Conservation (phyloP, 768 basidiomycete species). For the button mushroom (Agaricus bisporus) region DNA sequence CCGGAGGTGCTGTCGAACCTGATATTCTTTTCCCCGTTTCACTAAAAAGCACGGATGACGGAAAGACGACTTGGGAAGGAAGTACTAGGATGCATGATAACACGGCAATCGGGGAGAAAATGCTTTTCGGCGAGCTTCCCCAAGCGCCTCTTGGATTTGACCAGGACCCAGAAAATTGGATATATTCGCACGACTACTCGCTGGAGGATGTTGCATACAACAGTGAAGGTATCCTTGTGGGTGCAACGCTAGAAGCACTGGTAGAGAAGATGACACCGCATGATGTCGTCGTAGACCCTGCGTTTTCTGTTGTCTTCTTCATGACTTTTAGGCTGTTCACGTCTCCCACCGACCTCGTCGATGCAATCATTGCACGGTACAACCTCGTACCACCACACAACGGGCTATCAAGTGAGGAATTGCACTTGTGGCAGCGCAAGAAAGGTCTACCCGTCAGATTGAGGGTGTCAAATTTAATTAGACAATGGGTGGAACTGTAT, state of each 20-base stretch:
- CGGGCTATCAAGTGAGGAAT: constrained; percentile 51
- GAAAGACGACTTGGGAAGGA: constrained; percentile 57
- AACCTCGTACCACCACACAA: constrained; percentile 64
- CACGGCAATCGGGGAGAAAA: constrained; percentile 45
- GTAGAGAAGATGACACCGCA: constrained; percentile 99
- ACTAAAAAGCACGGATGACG: constrained; percentile 43
- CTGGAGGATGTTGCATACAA: constrained; percentile 87
- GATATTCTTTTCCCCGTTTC: constrained; percentile 50
- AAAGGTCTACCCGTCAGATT: constrained; percentile 90
- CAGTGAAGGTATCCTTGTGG: constrained; percentile 82
- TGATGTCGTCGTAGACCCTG: constrained; percentile 82
- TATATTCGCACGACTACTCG: constrained; percentile 72
- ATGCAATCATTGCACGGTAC: constrained; percentile 76
- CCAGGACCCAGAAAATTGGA: constrained; percentile 44
- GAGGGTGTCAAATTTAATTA: constrained; percentile 89
- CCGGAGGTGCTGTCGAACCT: constrained; percentile 29
- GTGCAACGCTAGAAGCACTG: constrained; percentile 81
- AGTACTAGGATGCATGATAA: constrained; percentile 27
- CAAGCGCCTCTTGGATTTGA: constrained; percentile 35
- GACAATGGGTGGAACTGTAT: constrained; percentile 88
- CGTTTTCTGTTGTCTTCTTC: constrained; percentile 88
- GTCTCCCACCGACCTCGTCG: constrained; percentile 68
- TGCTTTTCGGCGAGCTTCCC: constrained; percentile 47
- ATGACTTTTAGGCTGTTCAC: constrained; percentile 92
- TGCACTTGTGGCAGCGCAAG: constrained; percentile 74